Evolutionary conservation across 1,284 basidiomycete species (phyloP).

Genomic region (Schizophyllum commune): DNA sequence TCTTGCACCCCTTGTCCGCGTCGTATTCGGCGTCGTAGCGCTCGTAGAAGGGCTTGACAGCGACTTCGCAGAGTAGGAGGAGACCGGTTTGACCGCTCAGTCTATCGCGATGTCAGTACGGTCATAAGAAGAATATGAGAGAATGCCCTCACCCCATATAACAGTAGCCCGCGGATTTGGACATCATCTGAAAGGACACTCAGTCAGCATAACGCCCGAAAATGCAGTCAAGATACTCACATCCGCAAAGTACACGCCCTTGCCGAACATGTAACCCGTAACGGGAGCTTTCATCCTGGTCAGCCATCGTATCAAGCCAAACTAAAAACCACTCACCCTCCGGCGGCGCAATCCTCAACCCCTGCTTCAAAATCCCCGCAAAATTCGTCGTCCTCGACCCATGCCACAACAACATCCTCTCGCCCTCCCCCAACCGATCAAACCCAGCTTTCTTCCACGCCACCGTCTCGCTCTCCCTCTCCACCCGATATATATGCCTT

Average conservation of each 20-base stretch:
- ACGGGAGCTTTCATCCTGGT: constrained; percentile 32
- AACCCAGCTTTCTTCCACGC: constrained; percentile 45
- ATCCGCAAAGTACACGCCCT: constrained; percentile 64
- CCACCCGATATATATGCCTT: constrained; percentile 46
- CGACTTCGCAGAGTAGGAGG: constrained; percentile 53
- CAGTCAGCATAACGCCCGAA: neutral
- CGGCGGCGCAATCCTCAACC: constrained; percentile 60
- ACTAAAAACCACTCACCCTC: constrained; percentile 34
- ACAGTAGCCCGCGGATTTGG: constrained; percentile 53
- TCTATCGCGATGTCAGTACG: constrained; percentile 20
- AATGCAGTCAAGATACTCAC: constrained; percentile 26
- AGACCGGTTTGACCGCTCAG: constrained; percentile 44
- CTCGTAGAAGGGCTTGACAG: constrained; percentile 49
- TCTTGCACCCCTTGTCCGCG: constrained; percentile 43
- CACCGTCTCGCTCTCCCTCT: constrained; percentile 42
- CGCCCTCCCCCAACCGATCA: constrained; percentile 36
- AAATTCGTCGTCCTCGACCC: constrained; percentile 60
- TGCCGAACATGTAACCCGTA: constrained; percentile 59
- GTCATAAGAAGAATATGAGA: neutral
- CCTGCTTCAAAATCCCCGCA: constrained; percentile 59
- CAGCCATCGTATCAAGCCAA: neutral
- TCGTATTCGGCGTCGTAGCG: constrained; percentile 38
- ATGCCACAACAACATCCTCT: constrained; percentile 59
- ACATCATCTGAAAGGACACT: neutral
- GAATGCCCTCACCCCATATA: constrained; percentile 34